Evolutionary conservation across 2,329 filamentous ascomycete species (phyloP), one percentile per base, ranked within the genome.

Genomic region (Aspergillus luchuensis): DNA sequence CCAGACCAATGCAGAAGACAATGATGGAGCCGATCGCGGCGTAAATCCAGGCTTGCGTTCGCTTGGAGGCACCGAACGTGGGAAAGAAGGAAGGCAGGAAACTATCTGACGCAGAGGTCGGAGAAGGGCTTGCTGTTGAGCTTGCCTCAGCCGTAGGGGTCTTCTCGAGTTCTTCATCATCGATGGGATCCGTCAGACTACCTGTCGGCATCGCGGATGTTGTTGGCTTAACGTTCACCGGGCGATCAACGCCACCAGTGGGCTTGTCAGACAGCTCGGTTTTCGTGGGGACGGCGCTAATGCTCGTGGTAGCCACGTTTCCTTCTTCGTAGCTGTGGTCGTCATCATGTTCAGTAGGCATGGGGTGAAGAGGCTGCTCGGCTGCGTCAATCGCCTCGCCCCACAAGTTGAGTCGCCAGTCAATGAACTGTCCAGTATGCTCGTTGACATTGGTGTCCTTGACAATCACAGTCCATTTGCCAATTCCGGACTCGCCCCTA

Each of bases 351-450:
- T 90, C 90, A 5, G 85, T 87, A 0, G 95, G 95, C 80, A 97
- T 85, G 7, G 95, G 94, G 15, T 96, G 85, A 4, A 90, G 82
- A 7, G 79, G 84, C 56, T 93, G 89, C 72, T 90, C 91, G 53
- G 84, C 81, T 38, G 87, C 84, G 72, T 98, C 91, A 67, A 91
- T 91, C 61, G 85, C 84, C 76, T 97, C 93, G 63, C 95, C 95
- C 92, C 92, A 99, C 3, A 99, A 85, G 74, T 94, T 96, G 60
- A 99, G 82, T 70, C 91, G 91, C 92, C 93, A 99, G 78, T 99
- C 94, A 50, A 88, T 84, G 70, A 98, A 96, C 8, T 81, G 88
- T 66, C 95, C 95, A 5, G 81, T 87, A 75, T 89, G 81, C 5
- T 89, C 84, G 73, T 99, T 97, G 61, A 89, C 84, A 17, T 86